Evolutionary conservation across 768 basidiomycete genomes (phyloP), one percentile per base, ranked within the genome.

Genomic region (Suillus fuscotomentosus): DNA sequence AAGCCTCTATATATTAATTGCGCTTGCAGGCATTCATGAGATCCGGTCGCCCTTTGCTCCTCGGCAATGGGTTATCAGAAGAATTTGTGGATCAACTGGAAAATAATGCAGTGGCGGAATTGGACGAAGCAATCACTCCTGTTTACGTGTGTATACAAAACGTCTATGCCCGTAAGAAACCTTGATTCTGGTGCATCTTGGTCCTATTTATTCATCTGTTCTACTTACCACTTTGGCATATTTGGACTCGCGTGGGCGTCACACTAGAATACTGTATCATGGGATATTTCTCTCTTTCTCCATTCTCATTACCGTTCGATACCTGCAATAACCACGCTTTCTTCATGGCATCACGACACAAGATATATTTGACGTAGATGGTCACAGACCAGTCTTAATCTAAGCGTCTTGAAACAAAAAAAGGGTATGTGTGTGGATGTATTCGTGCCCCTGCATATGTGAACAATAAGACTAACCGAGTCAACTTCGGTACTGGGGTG

Each of bases 41-140:
- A 67, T 86, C 87, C 0, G 87, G 84, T 20, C 80, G 89, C n/a
- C 88, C 89, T 24, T 77, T 92, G 48, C 81, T 93, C 3, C 81
- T 92, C 6, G 83, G 86, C 14, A 83, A 79, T 68, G 91, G 89
- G 5, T 69, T 91, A 36, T 73, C 86, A 3, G 81, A 83, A 70
- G 73, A 77, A 9, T 70, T 86, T 17, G 80, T 91, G 24, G 77
- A 86, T 63, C 77, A 82, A 39, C 73, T 92, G 20, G 82, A 90
- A 72, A 61, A 63, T 6, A 82, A 84, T 27, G 83, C 86, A 14
- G 72, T 71, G n/a, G 51, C 70, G 41, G 91, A 92, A 69, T 70
- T 91, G 47, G 72, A 76, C 15, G 81, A 83, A 17, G 81, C 82
- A 5, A 68, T 75, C 20, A 75, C 76, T 11, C 80, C 81, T 4